Conservation (phyloP, 1,284 basidiomycete species). For the Tylopilus microsporus region DNA sequence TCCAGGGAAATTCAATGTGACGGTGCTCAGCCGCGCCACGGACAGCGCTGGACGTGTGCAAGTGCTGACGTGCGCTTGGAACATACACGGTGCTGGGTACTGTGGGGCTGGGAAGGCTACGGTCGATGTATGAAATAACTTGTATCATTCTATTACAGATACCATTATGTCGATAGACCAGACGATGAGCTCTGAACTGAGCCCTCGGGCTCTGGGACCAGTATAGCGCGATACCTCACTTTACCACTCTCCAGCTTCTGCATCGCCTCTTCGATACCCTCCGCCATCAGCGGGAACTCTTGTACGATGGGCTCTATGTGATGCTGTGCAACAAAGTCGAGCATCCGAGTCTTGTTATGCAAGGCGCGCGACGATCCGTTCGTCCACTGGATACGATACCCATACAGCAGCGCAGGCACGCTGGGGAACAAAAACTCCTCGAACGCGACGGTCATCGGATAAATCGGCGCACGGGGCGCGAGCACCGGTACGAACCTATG, state of each 20-base stretch:
- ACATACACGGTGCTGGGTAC: slow-evolving; percentile 40
- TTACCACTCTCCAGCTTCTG: background rate
- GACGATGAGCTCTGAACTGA: background rate
- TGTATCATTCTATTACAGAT: background rate
- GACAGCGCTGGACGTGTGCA: slow-evolving; percentile 34
- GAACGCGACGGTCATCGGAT: background rate
- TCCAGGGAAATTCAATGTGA: slow-evolving; percentile 13
- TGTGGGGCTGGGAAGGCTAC: slow-evolving; percentile 22
- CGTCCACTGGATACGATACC: background rate
- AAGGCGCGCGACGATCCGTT: background rate
- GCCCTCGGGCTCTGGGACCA: background rate
- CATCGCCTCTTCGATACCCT: background rate
- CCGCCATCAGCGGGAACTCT: background rate
- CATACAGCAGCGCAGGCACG: background rate
- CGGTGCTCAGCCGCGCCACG: slow-evolving; percentile 34
- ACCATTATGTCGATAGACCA: background rate
- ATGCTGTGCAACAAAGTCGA: background rate
- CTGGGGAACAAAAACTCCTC: background rate
- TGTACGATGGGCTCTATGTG: background rate
- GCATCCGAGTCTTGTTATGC: background rate
- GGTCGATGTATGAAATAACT: slow-evolving; percentile 11
- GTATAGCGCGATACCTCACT: background rate
- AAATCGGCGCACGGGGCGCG: background rate
- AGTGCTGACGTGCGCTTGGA: slow-evolving; percentile 34
- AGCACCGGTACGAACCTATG: background rate